Percentiles rank a stretch among this genome's conserved stretches.
Conservation (phyloP, 2,329 filamentous ascomycete genomes). For the Colletotrichum incanum region DNA sequence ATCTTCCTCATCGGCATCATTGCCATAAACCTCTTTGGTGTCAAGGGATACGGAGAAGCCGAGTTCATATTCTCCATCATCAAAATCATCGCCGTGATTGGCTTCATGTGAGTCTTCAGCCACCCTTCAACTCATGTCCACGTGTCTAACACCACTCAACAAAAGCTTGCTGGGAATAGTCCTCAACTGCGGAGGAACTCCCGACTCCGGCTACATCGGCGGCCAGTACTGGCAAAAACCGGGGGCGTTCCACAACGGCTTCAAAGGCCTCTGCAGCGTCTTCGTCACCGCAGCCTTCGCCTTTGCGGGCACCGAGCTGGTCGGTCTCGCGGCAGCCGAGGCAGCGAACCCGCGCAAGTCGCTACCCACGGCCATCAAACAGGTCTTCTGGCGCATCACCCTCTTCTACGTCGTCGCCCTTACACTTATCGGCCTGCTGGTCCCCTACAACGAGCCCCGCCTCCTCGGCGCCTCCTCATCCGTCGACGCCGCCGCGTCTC, state of each 20-base stretch:
- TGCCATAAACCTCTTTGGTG: slow-evolving; percentile 87
- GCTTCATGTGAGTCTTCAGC: slow-evolving; percentile 80
- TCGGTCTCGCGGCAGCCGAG: slow-evolving; percentile 84
- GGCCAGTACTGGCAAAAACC: slow-evolving; percentile 83
- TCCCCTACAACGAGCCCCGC: slow-evolving; percentile 78
- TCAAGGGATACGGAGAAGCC: slow-evolving; percentile 90
- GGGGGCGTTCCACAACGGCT: slow-evolving; percentile 88
- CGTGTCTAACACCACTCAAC: slow-evolving; percentile 43
- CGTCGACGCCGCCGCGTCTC: slow-evolving; percentile 79
- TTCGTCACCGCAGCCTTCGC: slow-evolving; percentile 85
- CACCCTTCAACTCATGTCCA: background rate
- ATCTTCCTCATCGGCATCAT: slow-evolving; percentile 86
- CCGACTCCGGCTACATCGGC: slow-evolving; percentile 83
- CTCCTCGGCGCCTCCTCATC: slow-evolving; percentile 71
- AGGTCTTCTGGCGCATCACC: slow-evolving; percentile 95
- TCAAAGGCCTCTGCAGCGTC: slow-evolving; percentile 85
- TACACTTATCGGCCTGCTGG: slow-evolving; percentile 84
- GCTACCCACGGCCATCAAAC: slow-evolving; percentile 89
- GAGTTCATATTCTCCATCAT: slow-evolving; percentile 90
- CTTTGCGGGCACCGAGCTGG: slow-evolving; percentile 83
- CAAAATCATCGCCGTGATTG: slow-evolving; percentile 89
- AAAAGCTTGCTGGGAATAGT: slow-evolving; percentile 85
- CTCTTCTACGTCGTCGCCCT: slow-evolving; percentile 92
- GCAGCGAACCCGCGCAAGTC: slow-evolving; percentile 86
- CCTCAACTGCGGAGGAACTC: slow-evolving; percentile 86